Evolutionary conservation across 129 eudicot genomes (phyloP), one percentile per base, ranked within the genome.

Genomic region (Chrysanthemum makinoi): DNA sequence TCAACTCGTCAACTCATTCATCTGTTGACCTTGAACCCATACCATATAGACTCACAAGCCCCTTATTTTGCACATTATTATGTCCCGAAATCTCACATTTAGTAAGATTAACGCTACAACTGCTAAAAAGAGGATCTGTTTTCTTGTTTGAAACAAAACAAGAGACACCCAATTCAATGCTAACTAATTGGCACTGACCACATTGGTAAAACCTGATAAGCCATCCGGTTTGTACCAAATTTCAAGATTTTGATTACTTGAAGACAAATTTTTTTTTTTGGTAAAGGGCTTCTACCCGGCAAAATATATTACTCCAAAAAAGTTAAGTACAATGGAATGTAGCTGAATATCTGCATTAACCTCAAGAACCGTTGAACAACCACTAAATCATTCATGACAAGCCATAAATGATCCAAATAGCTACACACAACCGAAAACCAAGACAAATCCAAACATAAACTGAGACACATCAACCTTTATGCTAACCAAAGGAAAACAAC

Each of bases 1-100:
- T 22, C 39, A 16, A 2, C 10, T 26, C 10, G 6, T 26, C 20
- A 28, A 22, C 22, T n/a, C 14, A 39, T 65, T 65, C 24, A 43
- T 65, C 18, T 17, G 35, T 18, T 65, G 35, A 65, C 44, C 70
- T 22, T 65, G 15, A 44, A 65, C 69, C 69, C 22, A n/a, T 6
- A 18, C 44, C 68, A 39, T 26, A 65, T 43, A 17, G 28, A 17
- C 30, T 44, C 54, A 12, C 11, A 66, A 18, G 18, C n/a, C 39
- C 19, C 33, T 16, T 17, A 5, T 35, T 24, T 63, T 65, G 35
- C 44, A 65, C 69, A 44, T 18, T 14, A 16, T 5, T 39, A 35
- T 15, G 2, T 44, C 55, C 39, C 12, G 19, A 46, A 18, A 8
- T 3, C 10, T 47, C 56, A 6, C 56, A 66, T 66, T 65, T 44